A percentile compares a stretch with the other conserved stretches of the same genome.
phyloP scores from a whole-genome alignment of 495 filamentous ascomycete genomes.

The Talaromyces adpressus region DNA sequence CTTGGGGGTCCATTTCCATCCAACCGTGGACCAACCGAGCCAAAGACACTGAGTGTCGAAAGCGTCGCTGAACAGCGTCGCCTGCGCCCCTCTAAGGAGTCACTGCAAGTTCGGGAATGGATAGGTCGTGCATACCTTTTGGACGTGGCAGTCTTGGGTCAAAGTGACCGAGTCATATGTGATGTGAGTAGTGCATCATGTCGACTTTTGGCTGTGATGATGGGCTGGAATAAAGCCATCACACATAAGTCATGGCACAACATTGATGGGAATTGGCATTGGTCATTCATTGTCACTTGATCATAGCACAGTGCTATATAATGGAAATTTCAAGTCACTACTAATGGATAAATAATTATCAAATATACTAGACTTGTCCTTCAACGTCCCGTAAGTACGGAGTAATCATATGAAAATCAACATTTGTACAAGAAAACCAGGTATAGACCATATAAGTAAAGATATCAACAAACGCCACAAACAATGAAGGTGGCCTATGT shows the following conservation, averaged over 20 bases:
- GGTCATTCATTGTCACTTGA: constrained; percentile 21
- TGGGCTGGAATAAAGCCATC: constrained; percentile 68
- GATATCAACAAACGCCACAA: neutral
- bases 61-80: constrained; percentile 10
- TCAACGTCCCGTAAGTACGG: neutral
- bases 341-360: neutral
- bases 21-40: constrained; percentile 4
- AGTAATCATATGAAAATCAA: neutral
- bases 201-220: constrained; percentile 63
- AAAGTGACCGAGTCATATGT: constrained; percentile 53
- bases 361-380: neutral
- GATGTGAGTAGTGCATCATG: constrained; percentile 60
- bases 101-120: constrained; percentile 52
- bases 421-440: neutral
- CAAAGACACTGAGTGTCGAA: neutral
- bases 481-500: neutral
- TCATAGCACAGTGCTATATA: neutral
- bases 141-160: constrained; percentile 60
- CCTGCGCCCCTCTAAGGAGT: constrained; percentile 37
- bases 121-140: constrained; percentile 64
- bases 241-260: constrained; percentile 54
- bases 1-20: constrained; percentile 5
- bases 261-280: constrained; percentile 60
- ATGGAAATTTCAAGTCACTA: neutral
- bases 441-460: neutral